Base-by-base conservation (phyloP, 768 basidiomycete genomes). In the Suillus occidentalis region DNA sequence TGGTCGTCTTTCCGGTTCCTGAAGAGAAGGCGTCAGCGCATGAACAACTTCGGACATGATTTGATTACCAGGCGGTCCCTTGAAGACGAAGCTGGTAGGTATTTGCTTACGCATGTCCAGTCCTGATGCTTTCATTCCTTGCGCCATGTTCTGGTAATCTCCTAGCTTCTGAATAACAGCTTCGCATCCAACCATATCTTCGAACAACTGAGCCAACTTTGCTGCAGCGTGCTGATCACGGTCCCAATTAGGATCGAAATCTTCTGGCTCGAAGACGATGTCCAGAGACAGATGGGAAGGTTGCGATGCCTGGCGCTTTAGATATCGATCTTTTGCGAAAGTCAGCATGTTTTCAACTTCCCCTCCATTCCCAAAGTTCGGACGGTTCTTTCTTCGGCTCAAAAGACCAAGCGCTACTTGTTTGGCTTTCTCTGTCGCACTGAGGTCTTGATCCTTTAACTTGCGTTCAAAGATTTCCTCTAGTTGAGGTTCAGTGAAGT, bases 1-100 rank as follows among this genome's bases (percentile, higher is more conserved):
- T 81, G 0, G 87, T 88, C 2, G 87, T 88, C 63, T 88, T 88
- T 22, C 87, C 87, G 0, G 87, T 88, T 4, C 87, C 87, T 88
- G 20, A 42, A 25, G 37, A 50, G 28, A 42, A 63, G n/a, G 50
- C 13, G 16, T 47, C 31, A 60, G 10, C 3, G 4, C 4, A 47
- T 34, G 57, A 6, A 42, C 45, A 14, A 49, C 39, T n/a, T 20
- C 28, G 25, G 25, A 37, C 20, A 16, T 20, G 6, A 34, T 31
- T 20, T 45, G 70, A 78, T 70, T 70, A 88, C 85, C 89, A 64
- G 89, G 89, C 5, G 89, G 89, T 0, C 89, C 89, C 68, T 87
- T 90, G 80, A 91, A 90, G 2, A 90, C 75, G 61, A 89, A 91
- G 52, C 80, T 81, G 22, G 74, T 89, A 0, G 89, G 88, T 43